A percentile compares a stretch with the other conserved stretches of the same genome.
These are phyloP conservation scores for Sphagnum tenellum DNA, from an alignment of 225 moss, liverwort and hornwort genomes.

Conservation along the genomic window DNA sequence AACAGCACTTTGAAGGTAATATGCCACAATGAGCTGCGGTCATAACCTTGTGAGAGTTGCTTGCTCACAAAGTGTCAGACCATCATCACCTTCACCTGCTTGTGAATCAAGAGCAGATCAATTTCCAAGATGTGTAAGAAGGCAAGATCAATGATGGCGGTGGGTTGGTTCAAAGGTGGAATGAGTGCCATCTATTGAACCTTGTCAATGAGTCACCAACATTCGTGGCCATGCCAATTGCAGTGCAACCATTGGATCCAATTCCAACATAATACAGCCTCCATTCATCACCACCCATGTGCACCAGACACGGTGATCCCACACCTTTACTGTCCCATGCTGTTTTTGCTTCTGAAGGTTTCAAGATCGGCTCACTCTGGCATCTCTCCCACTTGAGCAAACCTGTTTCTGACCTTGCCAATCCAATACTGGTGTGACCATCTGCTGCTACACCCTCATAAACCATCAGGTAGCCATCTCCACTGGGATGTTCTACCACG, in stretches of 20 bases:
- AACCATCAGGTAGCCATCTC: constrained; percentile 40
- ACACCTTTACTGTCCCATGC: constrained; percentile 45
- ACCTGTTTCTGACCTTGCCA: constrained; percentile 34
- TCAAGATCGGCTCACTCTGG: constrained; percentile 28
- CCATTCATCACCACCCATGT: constrained; percentile 51
- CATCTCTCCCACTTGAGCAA: constrained; percentile 46
- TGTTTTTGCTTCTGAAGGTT: constrained; percentile 15
- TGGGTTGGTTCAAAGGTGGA: constrained; percentile 9
- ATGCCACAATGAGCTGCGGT: too few species aligned
- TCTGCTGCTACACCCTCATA: constrained; percentile 35
- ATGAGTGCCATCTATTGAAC: constrained; percentile 47
- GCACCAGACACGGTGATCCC: constrained; percentile 43
- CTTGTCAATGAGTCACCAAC: constrained; percentile 20
- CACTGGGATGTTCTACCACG: constrained; percentile 30
- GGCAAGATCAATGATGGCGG: too few species aligned
- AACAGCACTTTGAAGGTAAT: too few species aligned
- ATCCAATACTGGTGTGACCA: constrained; percentile 33
- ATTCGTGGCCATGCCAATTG: constrained; percentile 48
- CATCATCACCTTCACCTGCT: too few species aligned
- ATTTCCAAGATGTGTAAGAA: too few species aligned
- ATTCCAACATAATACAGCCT: constrained; percentile 46
- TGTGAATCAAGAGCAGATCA: too few species aligned
- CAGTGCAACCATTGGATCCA: constrained; percentile 15
- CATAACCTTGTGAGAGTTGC: too few species aligned
- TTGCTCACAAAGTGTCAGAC: too few species aligned